Percentiles rank a stretch among this genome's conserved stretches.
phyloP scores from a whole-genome alignment of 805 yeast genomes.

The Ogataea paradorogensis region DNA sequence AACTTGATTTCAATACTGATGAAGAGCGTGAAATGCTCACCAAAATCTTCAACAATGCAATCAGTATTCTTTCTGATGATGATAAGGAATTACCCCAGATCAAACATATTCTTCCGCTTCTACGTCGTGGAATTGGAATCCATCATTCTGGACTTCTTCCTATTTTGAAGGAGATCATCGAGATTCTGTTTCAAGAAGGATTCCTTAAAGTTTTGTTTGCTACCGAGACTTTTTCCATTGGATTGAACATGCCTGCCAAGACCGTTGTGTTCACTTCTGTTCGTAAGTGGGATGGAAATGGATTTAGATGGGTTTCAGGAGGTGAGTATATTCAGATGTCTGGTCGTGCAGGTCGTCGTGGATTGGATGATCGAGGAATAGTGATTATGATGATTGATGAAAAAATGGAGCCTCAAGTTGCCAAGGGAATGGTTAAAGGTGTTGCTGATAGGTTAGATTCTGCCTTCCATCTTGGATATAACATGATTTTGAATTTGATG shows the following conservation, averaged over 20 bases:
- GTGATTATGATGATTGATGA: constrained; percentile 99
- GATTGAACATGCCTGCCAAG: constrained; percentile 98
- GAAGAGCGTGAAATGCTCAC: constrained; percentile 91
- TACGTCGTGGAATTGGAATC: constrained; percentile 95
- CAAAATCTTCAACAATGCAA: constrained; percentile 88
- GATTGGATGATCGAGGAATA: constrained; percentile 98
- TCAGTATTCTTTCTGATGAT: constrained; percentile 79
- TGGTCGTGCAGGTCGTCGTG: constrained; percentile 99
- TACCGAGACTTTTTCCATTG: constrained; percentile 97
- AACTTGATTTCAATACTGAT: constrained; percentile 87
- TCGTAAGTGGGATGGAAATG: constrained; percentile 97
- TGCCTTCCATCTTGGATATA: constrained; percentile 95
- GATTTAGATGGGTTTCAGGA: constrained; percentile 98
- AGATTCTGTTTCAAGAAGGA: constrained; percentile 95
- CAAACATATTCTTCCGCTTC: constrained; percentile 81
- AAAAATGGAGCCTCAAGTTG: constrained; percentile 99
- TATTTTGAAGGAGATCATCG: constrained; percentile 88
- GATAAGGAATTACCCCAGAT: constrained; percentile 95
- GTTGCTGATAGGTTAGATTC: constrained; percentile 97
- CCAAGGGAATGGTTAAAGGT: constrained; percentile 99
- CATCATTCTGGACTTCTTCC: constrained; percentile 97
- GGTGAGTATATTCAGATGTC: constrained; percentile 99
- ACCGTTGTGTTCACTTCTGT: constrained; percentile 98
- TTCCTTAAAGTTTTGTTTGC: constrained; percentile 92
- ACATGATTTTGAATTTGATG: constrained; percentile 93